Base-by-base conservation (phyloP, 1,284 basidiomycete genomes). In the Ganoderma leucocontextum region DNA sequence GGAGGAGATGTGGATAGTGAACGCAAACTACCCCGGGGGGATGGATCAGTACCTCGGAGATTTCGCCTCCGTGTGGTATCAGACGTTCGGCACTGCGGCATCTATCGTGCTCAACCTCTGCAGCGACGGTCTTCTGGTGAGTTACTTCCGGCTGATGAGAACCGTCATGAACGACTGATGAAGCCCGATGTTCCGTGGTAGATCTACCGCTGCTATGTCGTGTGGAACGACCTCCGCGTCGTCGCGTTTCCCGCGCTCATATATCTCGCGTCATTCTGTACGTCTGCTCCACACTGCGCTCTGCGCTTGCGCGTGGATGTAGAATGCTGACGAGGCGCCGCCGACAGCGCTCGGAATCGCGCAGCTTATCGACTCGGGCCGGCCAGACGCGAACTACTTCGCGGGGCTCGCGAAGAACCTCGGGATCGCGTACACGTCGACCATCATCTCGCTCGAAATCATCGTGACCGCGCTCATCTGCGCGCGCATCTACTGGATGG, bases 11-110 rank as follows among this genome's bases (percentile, higher is more conserved):
- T 73, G 70, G 70, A 65, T 73, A 17, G 60, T 65, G 1, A 66
- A 72, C 53, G 64, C 42, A 2, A 53, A 65, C 57, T 70, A 70
- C 29, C 70, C 69, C 13, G 72, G 72, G 6, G 72, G 72, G 2
- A 38, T 58, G 22, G 63, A 33, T 6, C n/a, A 39, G 13, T 72
- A 69, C 36, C 47, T 72, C 35, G 69, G 33, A 2, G 63, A 57
- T 35, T 38, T 62, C 44, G 72, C 67, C 17, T 22, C 66, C 9
- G 69, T 73, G 5, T 73, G 72, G 72, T 73, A 73, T 57, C 65
- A 72, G 65, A 70, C 70, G 7, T 35, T 69, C 17, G 70, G 66
- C 6, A 68, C 58, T 5, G 61, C 72, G 4, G 44, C 70, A 8
- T 62, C 52, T 7, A 55, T 70, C 38, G 49, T 64, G 1, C 59